Conservation (phyloP, 2,329 filamentous ascomycete species). For the Rosellinia necatrix region DNA sequence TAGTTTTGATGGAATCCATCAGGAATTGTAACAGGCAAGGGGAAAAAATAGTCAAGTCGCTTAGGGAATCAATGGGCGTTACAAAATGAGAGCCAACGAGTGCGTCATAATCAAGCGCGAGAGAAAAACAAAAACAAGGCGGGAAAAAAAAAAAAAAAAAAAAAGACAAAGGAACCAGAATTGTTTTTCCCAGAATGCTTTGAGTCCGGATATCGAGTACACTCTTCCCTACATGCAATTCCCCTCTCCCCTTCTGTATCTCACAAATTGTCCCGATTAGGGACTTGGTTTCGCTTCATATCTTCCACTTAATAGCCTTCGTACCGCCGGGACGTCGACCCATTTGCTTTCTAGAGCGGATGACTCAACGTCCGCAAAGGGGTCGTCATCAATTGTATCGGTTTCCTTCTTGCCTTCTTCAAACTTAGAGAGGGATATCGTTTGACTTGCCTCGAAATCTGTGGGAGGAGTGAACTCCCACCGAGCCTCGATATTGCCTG, state of each 20-base stretch:
- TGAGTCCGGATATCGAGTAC: constrained; percentile 21
- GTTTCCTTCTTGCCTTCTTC: constrained; percentile 58
- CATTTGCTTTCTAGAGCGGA: constrained; percentile 51
- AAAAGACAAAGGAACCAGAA: too few species aligned
- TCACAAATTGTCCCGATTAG: constrained; percentile 4
- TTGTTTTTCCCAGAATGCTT: constrained; percentile 10
- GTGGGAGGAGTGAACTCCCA: constrained; percentile 66
- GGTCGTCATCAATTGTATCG: constrained; percentile 58
- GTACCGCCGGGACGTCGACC: constrained; percentile 67
- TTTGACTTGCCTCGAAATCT: constrained; percentile 30
- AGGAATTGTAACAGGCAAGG: not conserved
- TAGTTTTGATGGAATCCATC: not conserved
- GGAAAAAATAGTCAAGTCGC: not conserved
- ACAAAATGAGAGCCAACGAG: constrained; percentile 9
- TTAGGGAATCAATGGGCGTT: not conserved
- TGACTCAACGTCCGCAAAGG: constrained; percentile 68
- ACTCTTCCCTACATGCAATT: constrained; percentile 21
- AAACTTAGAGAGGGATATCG: constrained; percentile 66
- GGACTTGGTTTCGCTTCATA: constrained; percentile 62
- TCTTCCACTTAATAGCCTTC: constrained; percentile 75
- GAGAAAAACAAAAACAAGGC: too few species aligned
- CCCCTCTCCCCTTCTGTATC: constrained; percentile 8
- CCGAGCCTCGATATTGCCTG: constrained; percentile 78
- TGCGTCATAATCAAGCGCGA: constrained; percentile 14
- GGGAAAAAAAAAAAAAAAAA: too few species aligned